Conservation (phyloP, 2,329 filamentous ascomycete species). For the Stromatinia cepivora region DNA sequence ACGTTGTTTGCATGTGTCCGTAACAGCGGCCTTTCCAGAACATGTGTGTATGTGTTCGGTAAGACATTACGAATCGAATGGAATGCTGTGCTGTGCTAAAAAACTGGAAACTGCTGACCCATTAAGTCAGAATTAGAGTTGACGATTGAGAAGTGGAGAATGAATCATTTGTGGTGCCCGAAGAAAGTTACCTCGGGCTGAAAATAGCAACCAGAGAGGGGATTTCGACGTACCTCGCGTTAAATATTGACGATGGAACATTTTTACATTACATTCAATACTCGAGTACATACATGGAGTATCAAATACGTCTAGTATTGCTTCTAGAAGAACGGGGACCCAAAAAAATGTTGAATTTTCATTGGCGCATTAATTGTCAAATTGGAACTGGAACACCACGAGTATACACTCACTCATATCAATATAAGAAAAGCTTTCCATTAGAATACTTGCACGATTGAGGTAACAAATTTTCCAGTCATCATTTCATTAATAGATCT, state of each 20-base stretch:
- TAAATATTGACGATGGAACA: constrained; percentile 1
- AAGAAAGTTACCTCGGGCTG: constrained; percentile 10
- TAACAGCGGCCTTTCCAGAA: not conserved
- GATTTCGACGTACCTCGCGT: not conserved
- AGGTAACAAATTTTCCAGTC: not conserved
- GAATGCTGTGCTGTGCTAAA: constrained; percentile 4
- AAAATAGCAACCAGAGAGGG: constrained; percentile 3
- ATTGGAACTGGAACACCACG: not conserved
- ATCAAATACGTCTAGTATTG: not conserved
- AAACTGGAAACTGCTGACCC: constrained; percentile 9
- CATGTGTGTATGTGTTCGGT: constrained; percentile 2
- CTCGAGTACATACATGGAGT: not conserved
- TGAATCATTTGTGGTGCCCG: not conserved
- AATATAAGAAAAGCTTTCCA: not conserved
- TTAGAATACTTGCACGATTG: not conserved
- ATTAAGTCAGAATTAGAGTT: not conserved
- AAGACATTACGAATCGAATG: not conserved
- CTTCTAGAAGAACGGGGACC: not conserved
- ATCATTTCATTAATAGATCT: not conserved
- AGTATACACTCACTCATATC: not conserved
- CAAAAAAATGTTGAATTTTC: not conserved
- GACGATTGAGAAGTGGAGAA: constrained; percentile 1
- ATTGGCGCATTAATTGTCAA: constrained; percentile 16
- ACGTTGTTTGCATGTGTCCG: constrained; percentile 6
- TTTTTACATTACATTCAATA: not conserved